Evolutionary conservation across 805 yeast species (phyloP), one percentile per base, ranked within the genome.

Genomic region (Candida jianshihensis): DNA sequence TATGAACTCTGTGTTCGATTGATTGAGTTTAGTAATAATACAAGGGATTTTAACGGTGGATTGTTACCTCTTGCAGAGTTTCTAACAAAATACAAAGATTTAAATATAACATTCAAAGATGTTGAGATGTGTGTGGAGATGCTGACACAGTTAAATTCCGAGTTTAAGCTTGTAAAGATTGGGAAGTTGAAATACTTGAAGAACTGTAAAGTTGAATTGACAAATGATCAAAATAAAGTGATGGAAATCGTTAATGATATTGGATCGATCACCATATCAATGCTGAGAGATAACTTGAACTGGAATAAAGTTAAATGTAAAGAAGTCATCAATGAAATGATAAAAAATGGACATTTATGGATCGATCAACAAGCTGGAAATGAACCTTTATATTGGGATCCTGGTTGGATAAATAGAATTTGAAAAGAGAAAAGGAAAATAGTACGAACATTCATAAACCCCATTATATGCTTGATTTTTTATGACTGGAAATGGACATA

Each of bases 31-130:
- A 84, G 95, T 51, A 75, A 80, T 36, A 65, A 68, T 18, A 81
- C 90, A 3, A 61, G 80, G 44, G 78, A 72, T 38, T 61, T 78
- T 41, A 89, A 86, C 53, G 97, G 97, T 13, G 97, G 97, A 1
- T 63, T 87, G 12, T 71, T 88, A 17, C 65, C 84, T 0, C 63
- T 85, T 19, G 65, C 72, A 26, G 81, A 78, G 39, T 57, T 81
- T 20, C 51, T 66, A 15, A 51, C 52, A 5, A 47, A 61, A 12
- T 52, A 64, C 16, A 51, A 54, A 35, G 46, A 60, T 37, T 50
- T 40, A 44, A 60, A 46, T 18, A 51, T 62, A 16, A 56, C 56
- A 1, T 71, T 67, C 25, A 57, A 55, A 1, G 95, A 87, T 47
- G 59, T 87, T 3, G 65, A 66, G 30, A 63, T 66, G 16, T 69